phyloP scores from a whole-genome alignment of 2,329 filamentous ascomycete genomes.

The Clonostachys chloroleuca region DNA sequence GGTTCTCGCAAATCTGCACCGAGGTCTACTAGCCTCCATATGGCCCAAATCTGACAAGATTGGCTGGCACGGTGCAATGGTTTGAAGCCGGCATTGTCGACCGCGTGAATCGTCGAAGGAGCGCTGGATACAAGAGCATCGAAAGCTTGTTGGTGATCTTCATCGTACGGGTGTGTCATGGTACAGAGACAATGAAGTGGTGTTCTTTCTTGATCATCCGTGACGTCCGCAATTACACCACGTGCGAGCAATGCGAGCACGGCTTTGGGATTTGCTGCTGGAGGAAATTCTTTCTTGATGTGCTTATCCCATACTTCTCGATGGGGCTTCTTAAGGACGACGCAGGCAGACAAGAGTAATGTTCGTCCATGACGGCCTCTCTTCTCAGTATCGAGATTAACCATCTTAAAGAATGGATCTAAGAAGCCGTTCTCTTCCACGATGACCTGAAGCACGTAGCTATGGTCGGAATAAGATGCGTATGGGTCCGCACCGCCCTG shows the following conservation, averaged over 20 bases:
- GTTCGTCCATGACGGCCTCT: neutral
- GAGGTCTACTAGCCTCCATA: slow-evolving; percentile 5
- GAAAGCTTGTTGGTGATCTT: neutral
- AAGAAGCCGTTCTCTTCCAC: neutral
- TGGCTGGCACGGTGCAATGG: neutral
- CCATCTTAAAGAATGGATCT: neutral
- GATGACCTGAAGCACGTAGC: neutral
- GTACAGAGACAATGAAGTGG: neutral
- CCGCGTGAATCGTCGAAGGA: neutral
- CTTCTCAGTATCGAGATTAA: neutral
- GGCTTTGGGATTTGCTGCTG: too few relatives aligned
- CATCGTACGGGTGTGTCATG: neutral
- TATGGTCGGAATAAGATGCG: neutral
- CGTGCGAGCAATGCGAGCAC: neutral
- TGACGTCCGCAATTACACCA: neutral
- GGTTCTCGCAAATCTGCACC: slow-evolving; percentile 7
- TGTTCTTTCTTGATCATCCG: neutral
- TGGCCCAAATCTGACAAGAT: neutral
- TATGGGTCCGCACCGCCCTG: neutral
- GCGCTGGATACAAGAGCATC: neutral
- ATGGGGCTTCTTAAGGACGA: neutral
- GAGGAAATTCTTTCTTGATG: neutral
- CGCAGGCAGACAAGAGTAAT: neutral
- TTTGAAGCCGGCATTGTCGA: neutral
- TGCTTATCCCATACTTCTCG: neutral